Base-by-base conservation (phyloP, 495 filamentous ascomycete species). In the Aspergillus asperescens region DNA sequence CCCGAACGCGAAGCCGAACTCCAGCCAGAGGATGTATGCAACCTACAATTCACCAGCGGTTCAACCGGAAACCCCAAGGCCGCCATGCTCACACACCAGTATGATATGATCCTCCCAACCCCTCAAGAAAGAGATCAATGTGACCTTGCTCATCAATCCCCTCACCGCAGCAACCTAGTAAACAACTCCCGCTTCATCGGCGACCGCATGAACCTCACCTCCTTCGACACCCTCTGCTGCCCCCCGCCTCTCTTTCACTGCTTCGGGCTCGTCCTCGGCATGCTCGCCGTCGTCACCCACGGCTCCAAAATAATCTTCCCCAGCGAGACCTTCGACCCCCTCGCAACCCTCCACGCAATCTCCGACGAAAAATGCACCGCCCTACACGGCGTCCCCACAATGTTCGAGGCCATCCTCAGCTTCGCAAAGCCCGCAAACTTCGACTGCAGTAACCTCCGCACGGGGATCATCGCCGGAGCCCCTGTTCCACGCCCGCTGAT, bases 41-140 rank as follows among this genome's bases (percentile, higher is more conserved):
- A 86, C 55, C 69, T 88, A 22, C 84, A 86, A 56, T 88, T 85
- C 67, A 87, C 84, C 32, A 84, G 80, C 60, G 84, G 84, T 20
- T 85, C 83, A 13, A 88, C 84, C 0, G 84, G 84, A 3, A 78
- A 79, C 22, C 85, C 85, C 32, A 87, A 88, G 56, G 84, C 84
- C 4, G 83, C 83, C n/a, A 87, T 86, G 82, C 70, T 88, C 49
- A 86, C 84, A 1, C 85, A 88, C 56, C 73, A 82, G 81, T 83
- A 72, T 40, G 76, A 69, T n/a, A 20, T 12, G 9, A 38, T 20
- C 15, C 16, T 40, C 16, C 5, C 16, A 8, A 22, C 37, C 18
- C 16, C 16, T 16, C 4, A 15, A 35, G 3, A 7, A 7, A 7
- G 13, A 35, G 13, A 4, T 16, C 35, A 16, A 27, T 25, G 4